A percentile compares a stretch with the other conserved stretches of the same genome.
phyloP scores from a whole-genome alignment of 306 rosid genomes.

The Pterocarpus santalinus region DNA sequence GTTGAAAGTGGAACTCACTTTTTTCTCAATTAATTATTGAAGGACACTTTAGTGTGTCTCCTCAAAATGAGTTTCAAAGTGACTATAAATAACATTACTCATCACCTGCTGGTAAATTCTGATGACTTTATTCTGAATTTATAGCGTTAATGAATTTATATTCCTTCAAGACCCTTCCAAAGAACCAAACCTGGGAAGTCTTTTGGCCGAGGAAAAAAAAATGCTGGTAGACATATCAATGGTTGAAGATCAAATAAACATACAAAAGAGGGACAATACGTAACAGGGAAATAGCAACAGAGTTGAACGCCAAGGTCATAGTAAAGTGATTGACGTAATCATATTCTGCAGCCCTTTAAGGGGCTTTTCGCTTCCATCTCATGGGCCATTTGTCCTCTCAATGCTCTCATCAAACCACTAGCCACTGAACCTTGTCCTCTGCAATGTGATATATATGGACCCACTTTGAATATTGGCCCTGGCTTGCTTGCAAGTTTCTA shows the following conservation, averaged over 20 bases:
- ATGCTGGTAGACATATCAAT: neutral
- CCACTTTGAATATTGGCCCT: constrained; percentile 49
- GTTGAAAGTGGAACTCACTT: too few species aligned
- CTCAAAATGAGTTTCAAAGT: too few species aligned
- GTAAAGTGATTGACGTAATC: neutral
- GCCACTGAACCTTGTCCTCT: too few species aligned
- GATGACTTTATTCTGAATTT: too few species aligned
- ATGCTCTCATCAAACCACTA: neutral
- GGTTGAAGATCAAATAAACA: constrained; percentile 5
- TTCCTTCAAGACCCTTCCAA: neutral
- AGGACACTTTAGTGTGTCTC: too few species aligned
- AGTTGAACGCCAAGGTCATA: neutral
- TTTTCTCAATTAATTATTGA: too few species aligned
- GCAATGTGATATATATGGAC: neutral
- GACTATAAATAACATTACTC: too few species aligned
- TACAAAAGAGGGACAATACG: constrained; percentile 10
- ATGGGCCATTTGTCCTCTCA: constrained; percentile 23
- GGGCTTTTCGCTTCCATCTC: constrained; percentile 11
- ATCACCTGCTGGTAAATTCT: too few species aligned
- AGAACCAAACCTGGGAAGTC: neutral
- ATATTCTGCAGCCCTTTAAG: neutral
- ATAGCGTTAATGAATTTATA: too few species aligned
- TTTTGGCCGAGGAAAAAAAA: neutral
- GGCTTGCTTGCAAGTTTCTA: too few species aligned
- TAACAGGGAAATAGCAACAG: neutral